Evolutionary conservation across 208 protist species (phyloP).

Genomic region (Leishmania tropica): DNA sequence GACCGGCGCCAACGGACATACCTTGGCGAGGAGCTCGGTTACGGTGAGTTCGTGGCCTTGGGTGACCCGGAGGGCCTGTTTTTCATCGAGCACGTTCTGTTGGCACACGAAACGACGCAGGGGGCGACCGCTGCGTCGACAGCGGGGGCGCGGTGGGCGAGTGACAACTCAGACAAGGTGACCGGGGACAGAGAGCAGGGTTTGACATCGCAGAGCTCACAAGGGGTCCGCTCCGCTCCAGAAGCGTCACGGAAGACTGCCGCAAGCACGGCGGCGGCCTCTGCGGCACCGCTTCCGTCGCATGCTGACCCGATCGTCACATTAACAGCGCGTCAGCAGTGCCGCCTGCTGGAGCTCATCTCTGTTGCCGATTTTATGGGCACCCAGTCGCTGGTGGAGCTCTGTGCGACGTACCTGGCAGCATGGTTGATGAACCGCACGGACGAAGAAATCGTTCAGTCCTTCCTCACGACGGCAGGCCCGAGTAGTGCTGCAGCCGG

Average conservation of each 20-base stretch:
- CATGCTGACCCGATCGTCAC: neutral
- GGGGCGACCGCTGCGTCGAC: neutral
- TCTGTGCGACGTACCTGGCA: slow-evolving; percentile 54
- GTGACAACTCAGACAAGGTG: neutral
- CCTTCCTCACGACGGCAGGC: slow-evolving; percentile 30
- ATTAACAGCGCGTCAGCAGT: slow-evolving; percentile 32
- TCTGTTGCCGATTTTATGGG: slow-evolving; percentile 63
- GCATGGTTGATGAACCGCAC: slow-evolving; percentile 61
- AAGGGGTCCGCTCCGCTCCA: neutral
- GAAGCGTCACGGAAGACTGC: neutral
- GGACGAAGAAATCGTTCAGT: slow-evolving; percentile 54
- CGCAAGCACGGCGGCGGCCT: neutral
- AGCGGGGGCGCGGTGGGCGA: neutral
- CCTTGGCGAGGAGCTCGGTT: slow-evolving; percentile 14
- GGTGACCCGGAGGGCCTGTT: slow-evolving; percentile 16
- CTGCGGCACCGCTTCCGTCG: neutral
- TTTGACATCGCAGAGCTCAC: slow-evolving; percentile 4
- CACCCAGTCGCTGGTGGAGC: slow-evolving; percentile 36
- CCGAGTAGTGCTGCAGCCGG: neutral
- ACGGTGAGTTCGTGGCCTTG: slow-evolving; percentile 19
- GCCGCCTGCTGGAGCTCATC: slow-evolving; percentile 58
- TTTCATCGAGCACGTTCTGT: slow-evolving; percentile 33
- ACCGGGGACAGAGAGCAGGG: neutral
- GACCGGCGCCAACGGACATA: neutral
- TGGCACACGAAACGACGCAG: slow-evolving; percentile 10